Conservation (phyloP, 2,329 filamentous ascomycete genomes). For the Epichloe typhina region DNA sequence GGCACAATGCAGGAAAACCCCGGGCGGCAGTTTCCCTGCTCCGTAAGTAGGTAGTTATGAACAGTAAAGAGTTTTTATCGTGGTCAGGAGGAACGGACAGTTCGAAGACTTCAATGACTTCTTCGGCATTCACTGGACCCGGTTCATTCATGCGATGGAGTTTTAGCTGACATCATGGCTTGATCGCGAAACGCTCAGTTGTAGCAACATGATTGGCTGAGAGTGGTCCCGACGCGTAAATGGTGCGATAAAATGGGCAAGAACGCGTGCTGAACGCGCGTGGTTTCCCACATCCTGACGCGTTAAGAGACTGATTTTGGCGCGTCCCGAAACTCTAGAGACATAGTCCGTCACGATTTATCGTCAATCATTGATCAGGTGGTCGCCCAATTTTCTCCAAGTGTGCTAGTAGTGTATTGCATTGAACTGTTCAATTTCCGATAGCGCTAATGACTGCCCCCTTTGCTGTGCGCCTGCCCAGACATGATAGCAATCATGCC, state of each 20-base stretch:
- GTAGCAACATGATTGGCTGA: background rate
- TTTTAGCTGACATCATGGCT: background rate
- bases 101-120: too few species aligned
- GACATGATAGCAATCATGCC: background rate
- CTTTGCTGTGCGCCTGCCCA: background rate
- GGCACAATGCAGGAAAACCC: too few species aligned
- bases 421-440: background rate
- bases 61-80: too few species aligned
- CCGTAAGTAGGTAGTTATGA: too few species aligned
- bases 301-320: background rate
- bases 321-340: background rate
- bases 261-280: background rate
- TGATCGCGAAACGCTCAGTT: background rate
- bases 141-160: background rate
- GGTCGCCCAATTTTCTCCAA: too few species aligned
- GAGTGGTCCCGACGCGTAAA: background rate
- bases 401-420: background rate
- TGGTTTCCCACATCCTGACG: background rate
- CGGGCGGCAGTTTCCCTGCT: too few species aligned
- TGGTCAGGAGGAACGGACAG: background rate
- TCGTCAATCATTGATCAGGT: background rate
- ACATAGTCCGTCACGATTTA: background rate
- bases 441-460: background rate
- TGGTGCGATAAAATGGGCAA: background rate
- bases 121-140: too few species aligned